Base-by-base conservation (phyloP, 768 basidiomycete species). In the Leucocoprinus sp. region DNA sequence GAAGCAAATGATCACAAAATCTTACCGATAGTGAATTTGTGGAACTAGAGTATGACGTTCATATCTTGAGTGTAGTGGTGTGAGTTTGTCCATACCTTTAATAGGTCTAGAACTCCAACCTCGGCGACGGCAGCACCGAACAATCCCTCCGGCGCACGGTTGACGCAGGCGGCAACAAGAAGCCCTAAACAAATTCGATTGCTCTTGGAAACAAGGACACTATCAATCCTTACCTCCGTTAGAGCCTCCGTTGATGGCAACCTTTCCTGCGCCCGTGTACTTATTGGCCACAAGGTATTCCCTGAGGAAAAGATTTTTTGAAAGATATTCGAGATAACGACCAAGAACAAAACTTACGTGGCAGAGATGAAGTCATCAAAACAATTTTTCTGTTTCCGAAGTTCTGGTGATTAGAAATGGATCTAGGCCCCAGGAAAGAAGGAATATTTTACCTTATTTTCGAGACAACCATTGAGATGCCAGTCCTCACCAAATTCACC, bases 341-440 rank as follows among this genome's bases (percentile, higher is more conserved):
- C 38, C 15, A 28, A 22, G 33, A 14, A 14, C 24, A 36, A 34
- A 38, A 23, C 78, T 55, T 65, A 86, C 85, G 81, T 78, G 23
- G 84, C 86, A 5, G 83, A 76, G 51, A 86, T 83, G 62, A 91
- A 91, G 58, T 92, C 89, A 54, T 90, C 69, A 54, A 87, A 91
- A 44, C 78, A 79, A 46, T 87, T 88, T 49, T 68, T 70, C 82
- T 85, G 38, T 19, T 31, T 33, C 19, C 31, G 34, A 21, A 39
- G 22, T 14, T 5, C 17, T 3, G 6, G 11, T 41, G 43, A 49
- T 15, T 37, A 31, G 31, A 12, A 17, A 48, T 28, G 51, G 31
- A 23, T 18, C n/a, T n/a, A n/a, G n/a, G 28, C 36, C 15, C 14
- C 24, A 28, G 19, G 24, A 31, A 33, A 47, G 2, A n/a, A 39